Conservation (phyloP, 139 green algal genomes). For the Parachlorella kessleri region DNA sequence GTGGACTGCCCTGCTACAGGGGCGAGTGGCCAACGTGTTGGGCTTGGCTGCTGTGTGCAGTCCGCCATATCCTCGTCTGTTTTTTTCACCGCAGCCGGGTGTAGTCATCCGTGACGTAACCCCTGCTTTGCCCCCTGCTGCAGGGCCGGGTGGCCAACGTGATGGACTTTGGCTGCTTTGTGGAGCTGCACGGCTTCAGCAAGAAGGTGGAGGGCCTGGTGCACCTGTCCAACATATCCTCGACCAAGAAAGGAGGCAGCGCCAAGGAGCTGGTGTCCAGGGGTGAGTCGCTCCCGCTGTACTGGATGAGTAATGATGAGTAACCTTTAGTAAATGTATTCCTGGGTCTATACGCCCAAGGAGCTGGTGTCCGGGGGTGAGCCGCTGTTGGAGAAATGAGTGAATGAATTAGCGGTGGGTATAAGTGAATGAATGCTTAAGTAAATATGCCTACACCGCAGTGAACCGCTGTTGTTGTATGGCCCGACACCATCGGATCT, state of each 20-base stretch:
- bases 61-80: neutral
- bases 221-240: slow-evolving; percentile 88
- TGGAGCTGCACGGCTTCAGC: slow-evolving; percentile 82
- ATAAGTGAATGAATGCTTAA: too few relatives aligned
- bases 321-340: too few relatives aligned
- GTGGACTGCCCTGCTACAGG: neutral
- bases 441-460: too few relatives aligned
- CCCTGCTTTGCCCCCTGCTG: slow-evolving; percentile 32
- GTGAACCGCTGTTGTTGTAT: too few relatives aligned
- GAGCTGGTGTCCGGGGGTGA: too few relatives aligned
- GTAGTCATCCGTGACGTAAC: neutral
- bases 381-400: too few relatives aligned
- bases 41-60: neutral
- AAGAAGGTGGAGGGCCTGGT: slow-evolving; percentile 88
- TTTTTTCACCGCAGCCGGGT: neutral
- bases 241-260: slow-evolving; percentile 14
- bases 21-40: too few relatives aligned
- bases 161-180: slow-evolving; percentile 98
- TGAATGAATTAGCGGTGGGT: too few relatives aligned
- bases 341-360: too few relatives aligned
- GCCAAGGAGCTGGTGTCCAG: slow-evolving; percentile 50
- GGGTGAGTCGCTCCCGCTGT: slow-evolving; percentile 1
- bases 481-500: too few relatives aligned
- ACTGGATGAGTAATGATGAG: neutral
- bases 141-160: slow-evolving; percentile 71